These are phyloP conservation scores for Fusarium napiforme DNA, from an alignment of 2,329 filamentous ascomycete species.

Conservation along the genomic window DNA sequence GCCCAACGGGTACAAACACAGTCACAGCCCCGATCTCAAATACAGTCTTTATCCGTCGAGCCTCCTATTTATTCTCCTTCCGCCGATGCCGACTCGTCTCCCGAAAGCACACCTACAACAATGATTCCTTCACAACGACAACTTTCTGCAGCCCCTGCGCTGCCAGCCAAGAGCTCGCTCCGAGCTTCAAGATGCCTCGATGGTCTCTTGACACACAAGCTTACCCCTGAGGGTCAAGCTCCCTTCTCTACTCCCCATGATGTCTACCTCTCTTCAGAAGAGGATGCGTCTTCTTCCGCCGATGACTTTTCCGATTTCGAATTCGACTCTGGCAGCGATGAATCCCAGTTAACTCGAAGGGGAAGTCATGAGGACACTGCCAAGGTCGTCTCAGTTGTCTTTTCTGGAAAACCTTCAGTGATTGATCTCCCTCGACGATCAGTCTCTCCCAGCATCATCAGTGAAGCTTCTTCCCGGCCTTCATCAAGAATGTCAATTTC, in stretches of 20 bases:
- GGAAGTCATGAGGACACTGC: conserved; percentile 66
- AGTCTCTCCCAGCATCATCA: conserved; percentile 53
- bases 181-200: conserved; percentile 57
- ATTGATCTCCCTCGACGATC: conserved; percentile 62
- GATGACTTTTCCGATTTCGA: conserved; percentile 69
- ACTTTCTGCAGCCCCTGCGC: conserved; percentile 52
- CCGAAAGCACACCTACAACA: conserved; percentile 38
- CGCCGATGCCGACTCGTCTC: conserved; percentile 39
- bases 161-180: conserved; percentile 63
- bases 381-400: conserved; percentile 68
- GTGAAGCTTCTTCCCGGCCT: conserved; percentile 45
- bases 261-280: conserved; percentile 72
- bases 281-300: conserved; percentile 71
- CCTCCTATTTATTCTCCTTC: conserved; percentile 42
- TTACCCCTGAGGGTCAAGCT: conserved; percentile 46
- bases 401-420: conserved; percentile 68
- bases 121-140: conserved; percentile 47
- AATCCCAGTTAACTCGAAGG: conserved; percentile 46
- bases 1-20: conserved; percentile 29
- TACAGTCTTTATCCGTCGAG: conserved; percentile 43
- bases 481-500: conserved; percentile 31
- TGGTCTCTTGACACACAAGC: conserved; percentile 47
- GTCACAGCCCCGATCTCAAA: conserved; percentile 35
- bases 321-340: conserved; percentile 58
- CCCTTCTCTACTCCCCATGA: conserved; percentile 61